Evolutionary conservation across 2,329 filamentous ascomycete genomes (phyloP).

Genomic region (Fusarium udum): DNA sequence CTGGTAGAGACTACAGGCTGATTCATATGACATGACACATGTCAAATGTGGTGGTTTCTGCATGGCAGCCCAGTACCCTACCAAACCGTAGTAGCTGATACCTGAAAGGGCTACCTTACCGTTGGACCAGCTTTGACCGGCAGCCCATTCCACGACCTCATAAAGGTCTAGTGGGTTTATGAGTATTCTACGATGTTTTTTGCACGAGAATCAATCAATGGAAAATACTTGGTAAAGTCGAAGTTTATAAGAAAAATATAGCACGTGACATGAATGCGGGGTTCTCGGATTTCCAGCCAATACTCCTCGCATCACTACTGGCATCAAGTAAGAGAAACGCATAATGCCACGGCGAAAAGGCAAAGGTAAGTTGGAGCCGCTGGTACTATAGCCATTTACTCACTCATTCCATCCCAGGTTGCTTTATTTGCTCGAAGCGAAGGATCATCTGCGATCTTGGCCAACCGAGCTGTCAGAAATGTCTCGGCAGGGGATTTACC

Average conservation of each 20-base stretch:
- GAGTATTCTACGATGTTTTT: rapidly evolving
- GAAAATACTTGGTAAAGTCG: too few species aligned
- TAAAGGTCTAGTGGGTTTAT: background rate
- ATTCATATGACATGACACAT: background rate
- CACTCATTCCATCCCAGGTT: rapidly evolving
- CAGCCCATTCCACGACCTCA: background rate
- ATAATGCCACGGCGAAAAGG: background rate
- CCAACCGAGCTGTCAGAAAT: background rate
- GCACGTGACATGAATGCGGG: too few species aligned
- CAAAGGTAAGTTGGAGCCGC: rapidly evolving
- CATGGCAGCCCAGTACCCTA: background rate
- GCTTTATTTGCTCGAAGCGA: rapidly evolving
- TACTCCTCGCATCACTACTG: too few species aligned
- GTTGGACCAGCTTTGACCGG: background rate
- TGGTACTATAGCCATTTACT: rapidly evolving
- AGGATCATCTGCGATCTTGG: background rate
- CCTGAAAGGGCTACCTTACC: background rate
- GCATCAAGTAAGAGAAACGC: rapidly evolving
- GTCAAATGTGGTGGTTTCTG: background rate
- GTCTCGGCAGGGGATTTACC: background rate
- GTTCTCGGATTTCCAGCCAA: too few species aligned
- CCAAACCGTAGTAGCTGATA: background rate
- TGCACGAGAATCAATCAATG: too few species aligned
- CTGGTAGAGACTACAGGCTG: background rate
- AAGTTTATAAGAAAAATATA: too few species aligned